phyloP scores from a whole-genome alignment of 1,139 yeast species.

The Taphrina pruni region DNA sequence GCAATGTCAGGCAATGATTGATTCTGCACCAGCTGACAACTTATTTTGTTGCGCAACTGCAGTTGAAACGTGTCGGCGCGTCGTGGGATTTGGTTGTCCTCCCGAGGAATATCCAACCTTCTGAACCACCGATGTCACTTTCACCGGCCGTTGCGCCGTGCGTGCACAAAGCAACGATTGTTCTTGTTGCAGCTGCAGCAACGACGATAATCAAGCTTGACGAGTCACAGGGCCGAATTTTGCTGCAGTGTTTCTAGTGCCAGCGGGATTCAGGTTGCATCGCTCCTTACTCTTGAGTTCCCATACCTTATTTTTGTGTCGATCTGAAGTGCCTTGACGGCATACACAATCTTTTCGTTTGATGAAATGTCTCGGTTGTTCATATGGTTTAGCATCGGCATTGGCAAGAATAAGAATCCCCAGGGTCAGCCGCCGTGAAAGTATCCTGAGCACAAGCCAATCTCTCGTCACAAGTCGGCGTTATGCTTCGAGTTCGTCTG shows the following conservation, averaged over 20 bases:
- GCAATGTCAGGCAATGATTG: too few relatives aligned
- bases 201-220: too few relatives aligned
- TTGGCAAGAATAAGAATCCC: background rate
- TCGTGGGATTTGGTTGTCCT: background rate
- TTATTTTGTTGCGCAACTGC: too few relatives aligned
- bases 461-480: background rate
- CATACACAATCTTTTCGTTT: background rate
- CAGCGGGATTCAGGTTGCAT: background rate
- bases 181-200: too few relatives aligned
- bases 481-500: constrained; percentile 13
- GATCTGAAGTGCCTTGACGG: too few relatives aligned
- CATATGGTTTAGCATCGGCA: background rate
- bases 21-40: too few relatives aligned
- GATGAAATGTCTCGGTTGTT: constrained; percentile 3
- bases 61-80: background rate
- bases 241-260: too few relatives aligned
- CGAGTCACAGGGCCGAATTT: too few relatives aligned
- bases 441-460: background rate
- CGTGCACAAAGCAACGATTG: too few relatives aligned
- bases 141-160: too few relatives aligned
- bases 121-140: background rate
- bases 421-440: background rate
- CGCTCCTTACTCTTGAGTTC: too few relatives aligned
- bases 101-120: constrained; percentile 2
- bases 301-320: too few relatives aligned